Evolutionary conservation across 2,329 filamentous ascomycete genomes (phyloP).

Genomic region (Stenocarpella maydis): DNA sequence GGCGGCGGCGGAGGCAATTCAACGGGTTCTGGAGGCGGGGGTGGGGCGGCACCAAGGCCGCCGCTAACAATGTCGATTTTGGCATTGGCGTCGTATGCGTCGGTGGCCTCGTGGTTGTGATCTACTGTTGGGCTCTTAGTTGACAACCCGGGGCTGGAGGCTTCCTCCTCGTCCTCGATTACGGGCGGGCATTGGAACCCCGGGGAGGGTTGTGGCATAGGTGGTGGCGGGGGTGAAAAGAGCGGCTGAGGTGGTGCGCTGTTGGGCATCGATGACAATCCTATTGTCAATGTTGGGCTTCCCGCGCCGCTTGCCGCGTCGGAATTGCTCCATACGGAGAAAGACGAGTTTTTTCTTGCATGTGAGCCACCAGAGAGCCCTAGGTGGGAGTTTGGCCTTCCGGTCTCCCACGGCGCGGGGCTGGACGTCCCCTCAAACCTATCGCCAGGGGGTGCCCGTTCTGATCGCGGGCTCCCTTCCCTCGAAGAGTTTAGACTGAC

Average conservation of each 20-base stretch:
- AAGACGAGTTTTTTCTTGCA: conserved; percentile 56
- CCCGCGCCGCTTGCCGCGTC: conserved; percentile 55
- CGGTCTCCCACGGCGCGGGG: conserved; percentile 45
- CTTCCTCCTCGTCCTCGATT: conserved; percentile 49
- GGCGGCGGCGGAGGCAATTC: conserved; percentile 7
- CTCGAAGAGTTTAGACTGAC: conserved; percentile 71
- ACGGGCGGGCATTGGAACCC: conserved; percentile 49
- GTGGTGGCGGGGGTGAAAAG: conserved; percentile 40
- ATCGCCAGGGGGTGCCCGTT: conserved; percentile 48
- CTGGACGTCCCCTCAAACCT: conserved; percentile 56
- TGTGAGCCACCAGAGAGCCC: conserved; percentile 42
- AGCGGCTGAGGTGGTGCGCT: conserved; percentile 37
- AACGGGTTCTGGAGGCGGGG: conserved; percentile 1
- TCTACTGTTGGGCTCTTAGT: conserved; percentile 37
- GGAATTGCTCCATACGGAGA: conserved; percentile 59
- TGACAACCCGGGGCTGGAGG: conserved; percentile 40
- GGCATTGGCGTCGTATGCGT: conserved; percentile 30
- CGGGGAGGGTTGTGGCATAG: conserved; percentile 37
- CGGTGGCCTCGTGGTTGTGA: background rate
- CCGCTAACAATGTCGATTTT: conserved; percentile 38
- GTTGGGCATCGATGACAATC: conserved; percentile 36
- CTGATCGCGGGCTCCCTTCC: conserved; percentile 59
- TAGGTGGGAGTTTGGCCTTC: conserved; percentile 38
- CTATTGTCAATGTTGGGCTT: conserved; percentile 61
- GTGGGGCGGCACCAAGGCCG: conserved; percentile 32